Evolutionary conservation across 305 asterid species (phyloP), one percentile per base, ranked within the genome.

Genomic region (Solanum aculeatissimum): DNA sequence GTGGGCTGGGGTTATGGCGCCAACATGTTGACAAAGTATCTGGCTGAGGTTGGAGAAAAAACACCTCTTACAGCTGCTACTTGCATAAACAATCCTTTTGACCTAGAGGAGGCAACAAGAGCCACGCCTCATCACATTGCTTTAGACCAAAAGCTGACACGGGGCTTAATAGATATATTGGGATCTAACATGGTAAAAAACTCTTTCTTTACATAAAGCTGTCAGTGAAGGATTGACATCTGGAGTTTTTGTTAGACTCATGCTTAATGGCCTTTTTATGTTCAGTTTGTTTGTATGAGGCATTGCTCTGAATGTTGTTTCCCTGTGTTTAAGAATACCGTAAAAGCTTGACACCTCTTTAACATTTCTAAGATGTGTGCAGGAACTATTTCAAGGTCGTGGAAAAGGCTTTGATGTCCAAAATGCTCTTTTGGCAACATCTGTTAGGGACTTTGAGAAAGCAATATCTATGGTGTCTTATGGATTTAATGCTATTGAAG

Each of bases 1-100:
- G 90, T 95, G 87, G 98, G 95, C 88, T 97, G 98, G 98, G 99
- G 95, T 71, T 94, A 91, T 90, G 98, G 99, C 62, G 98, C 99
- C 87, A 97, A 94, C 87, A 97, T 97, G 97, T 81, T 97, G 93
- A 97, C 99, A 45, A 97, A 95, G 91, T 93, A 97, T 91, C 92
- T 97, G 90, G 95, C 96, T 83, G 98, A 97, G 89, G 91, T 72
- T 87, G 99, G 98, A 81, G 98, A 94, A 86, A 91, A 89, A 89
- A 94, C 99, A 38, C 98, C 98, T 88, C 96, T 97, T 85, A 95
- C 95, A 16, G 98, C 99, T 86, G 98, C 97, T 53, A 90, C 94
- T 47, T 95, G 99, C 92, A 90, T 95, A 87, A 97, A 97, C 86
- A 97, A 93, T 86, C 99, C 98, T 83, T 97, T 97, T 63, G 98